These are phyloP conservation scores for Pistacia integerrima DNA, from an alignment of 345 rosid species.

Conservation along the genomic window DNA sequence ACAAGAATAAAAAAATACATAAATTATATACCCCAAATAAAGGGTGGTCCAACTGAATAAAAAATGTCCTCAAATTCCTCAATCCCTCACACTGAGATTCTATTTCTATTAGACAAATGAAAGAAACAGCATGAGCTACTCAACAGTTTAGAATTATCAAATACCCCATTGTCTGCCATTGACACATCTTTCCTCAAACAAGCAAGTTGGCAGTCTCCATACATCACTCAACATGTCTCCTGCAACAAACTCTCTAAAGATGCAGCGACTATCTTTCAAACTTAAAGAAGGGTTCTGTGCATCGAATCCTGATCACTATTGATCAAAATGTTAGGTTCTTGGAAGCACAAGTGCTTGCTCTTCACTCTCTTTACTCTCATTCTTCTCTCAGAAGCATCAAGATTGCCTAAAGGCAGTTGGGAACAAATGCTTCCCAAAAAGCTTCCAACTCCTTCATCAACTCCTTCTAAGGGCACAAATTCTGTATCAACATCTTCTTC, in stretches of 20 bases:
- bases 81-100: constrained; percentile 7
- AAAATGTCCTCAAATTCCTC: constrained; percentile 26
- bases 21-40: constrained; percentile 14
- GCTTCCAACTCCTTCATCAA: constrained; percentile 68
- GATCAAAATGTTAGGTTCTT: constrained; percentile 39
- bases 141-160: constrained; percentile 42
- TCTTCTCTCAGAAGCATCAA: constrained; percentile 51
- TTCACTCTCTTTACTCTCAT: constrained; percentile 42
- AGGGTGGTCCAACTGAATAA: constrained; percentile 29
- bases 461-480: constrained; percentile 93
- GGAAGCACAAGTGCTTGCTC: constrained; percentile 44
- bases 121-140: constrained; percentile 33
- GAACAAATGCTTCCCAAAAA: constrained; percentile 92
- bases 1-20: constrained; percentile 9
- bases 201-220: constrained; percentile 66
- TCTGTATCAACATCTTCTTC: constrained; percentile 51
- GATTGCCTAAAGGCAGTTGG: constrained; percentile 64
- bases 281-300: constrained; percentile 28
- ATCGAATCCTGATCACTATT: constrained; percentile 15
- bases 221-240: constrained; percentile 68
- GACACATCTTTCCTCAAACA: constrained; percentile 64
- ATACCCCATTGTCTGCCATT: constrained; percentile 72
- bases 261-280: constrained; percentile 16
- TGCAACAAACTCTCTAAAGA: constrained; percentile 44
- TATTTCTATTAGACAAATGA: constrained; percentile 23